These are phyloP conservation scores for Ceratocystis colombiana DNA, from an alignment of 2,329 filamentous ascomycete genomes.

Conservation along the genomic window DNA sequence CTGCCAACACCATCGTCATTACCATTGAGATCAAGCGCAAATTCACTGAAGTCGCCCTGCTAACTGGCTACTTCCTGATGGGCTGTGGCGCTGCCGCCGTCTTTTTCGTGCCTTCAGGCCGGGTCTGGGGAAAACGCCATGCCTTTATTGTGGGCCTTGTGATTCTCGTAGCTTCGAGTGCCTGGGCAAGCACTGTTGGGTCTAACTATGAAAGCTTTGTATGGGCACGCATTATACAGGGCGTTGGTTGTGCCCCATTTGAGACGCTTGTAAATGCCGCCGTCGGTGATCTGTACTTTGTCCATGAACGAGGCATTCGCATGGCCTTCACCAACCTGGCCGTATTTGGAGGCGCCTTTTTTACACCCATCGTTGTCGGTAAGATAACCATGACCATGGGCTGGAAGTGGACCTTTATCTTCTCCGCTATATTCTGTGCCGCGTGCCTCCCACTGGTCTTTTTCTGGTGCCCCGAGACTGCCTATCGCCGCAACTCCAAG, in stretches of 20 bases:
- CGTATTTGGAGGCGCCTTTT: conserved; percentile 48
- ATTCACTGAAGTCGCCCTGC: conserved; percentile 67
- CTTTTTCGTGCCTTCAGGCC: conserved; percentile 75
- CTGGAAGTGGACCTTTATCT: conserved; percentile 84
- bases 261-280: conserved; percentile 82
- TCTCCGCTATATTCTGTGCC: conserved; percentile 74
- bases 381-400: conserved; percentile 66
- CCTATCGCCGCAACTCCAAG: conserved; percentile 49
- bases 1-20: conserved; percentile 75
- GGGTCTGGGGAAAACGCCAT: conserved; percentile 89
- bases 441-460: conserved; percentile 59
- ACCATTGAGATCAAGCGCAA: conserved; percentile 52
- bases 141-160: conserved; percentile 68
- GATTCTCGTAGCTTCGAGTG: conserved; percentile 61
- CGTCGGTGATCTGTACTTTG: conserved; percentile 82
- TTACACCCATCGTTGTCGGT: conserved; percentile 80
- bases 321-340: conserved; percentile 67
- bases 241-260: conserved; percentile 76
- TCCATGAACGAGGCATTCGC: conserved; percentile 70
- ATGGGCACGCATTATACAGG: conserved; percentile 73
- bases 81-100: conserved; percentile 73
- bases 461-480: conserved; percentile 76
- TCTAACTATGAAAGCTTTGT: conserved; percentile 61
- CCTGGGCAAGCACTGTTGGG: conserved; percentile 64
- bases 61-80: conserved; percentile 80